A percentile compares a stretch with the other conserved stretches of the same genome.
Evolutionary conservation across 176 grass and related monocot genomes (phyloP).

Genomic region (Aegilops bicornis): DNA sequence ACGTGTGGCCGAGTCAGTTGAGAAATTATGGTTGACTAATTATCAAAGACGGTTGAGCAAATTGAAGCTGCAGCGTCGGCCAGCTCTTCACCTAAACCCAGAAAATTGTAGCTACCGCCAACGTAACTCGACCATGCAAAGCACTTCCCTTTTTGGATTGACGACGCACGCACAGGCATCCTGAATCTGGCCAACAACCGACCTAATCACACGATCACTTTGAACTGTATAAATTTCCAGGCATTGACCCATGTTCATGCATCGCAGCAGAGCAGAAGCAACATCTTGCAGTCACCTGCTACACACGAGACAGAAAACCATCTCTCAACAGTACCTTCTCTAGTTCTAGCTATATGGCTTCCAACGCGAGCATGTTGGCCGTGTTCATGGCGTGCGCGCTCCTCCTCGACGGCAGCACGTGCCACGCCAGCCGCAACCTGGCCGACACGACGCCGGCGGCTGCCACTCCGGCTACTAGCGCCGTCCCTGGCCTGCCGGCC

Average conservation of each 20-base stretch:
- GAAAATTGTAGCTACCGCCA: not conserved
- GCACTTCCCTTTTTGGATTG: not conserved
- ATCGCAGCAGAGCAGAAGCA: not conserved
- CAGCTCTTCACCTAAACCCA: not conserved
- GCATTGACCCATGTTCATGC: not conserved
- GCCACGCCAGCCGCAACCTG: slow-evolving; percentile 7
- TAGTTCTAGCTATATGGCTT: not conserved
- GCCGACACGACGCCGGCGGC: not conserved
- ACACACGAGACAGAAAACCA: not conserved
- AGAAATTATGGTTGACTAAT: not conserved
- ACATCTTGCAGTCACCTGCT: not conserved
- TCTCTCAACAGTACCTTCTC: too few species aligned
- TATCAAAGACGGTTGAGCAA: not conserved
- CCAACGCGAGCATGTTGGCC: not conserved
- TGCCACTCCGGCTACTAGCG: not conserved
- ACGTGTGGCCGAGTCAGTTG: too few species aligned
- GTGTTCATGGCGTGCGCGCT: slow-evolving; percentile 7
- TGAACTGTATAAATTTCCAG: not conserved
- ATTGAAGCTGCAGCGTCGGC: not conserved
- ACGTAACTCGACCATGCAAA: not conserved
- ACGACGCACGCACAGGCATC: not conserved
- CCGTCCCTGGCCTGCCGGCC: not conserved
- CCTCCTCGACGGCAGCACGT: not conserved
- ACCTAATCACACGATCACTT: not conserved
- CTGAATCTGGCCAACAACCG: not conserved